Conservation (phyloP, 768 basidiomycete species). For the Suillus ampliporus region DNA sequence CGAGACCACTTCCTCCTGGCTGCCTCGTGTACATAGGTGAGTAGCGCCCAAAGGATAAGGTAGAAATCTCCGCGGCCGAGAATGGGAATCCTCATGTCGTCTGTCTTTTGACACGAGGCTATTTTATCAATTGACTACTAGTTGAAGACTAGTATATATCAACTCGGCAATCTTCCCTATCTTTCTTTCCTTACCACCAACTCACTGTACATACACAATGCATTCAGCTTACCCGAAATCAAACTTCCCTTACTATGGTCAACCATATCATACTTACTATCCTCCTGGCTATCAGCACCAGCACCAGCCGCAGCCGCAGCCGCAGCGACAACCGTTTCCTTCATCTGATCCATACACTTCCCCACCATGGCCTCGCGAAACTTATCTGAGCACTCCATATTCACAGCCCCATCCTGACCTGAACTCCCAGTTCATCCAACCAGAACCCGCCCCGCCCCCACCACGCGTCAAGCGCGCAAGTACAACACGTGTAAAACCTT, state of each 20-base stretch:
- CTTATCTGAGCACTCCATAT: constrained; percentile 36
- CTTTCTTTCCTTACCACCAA: constrained; percentile 5
- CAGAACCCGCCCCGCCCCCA: constrained; percentile 24
- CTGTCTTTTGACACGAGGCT: constrained; percentile 3
- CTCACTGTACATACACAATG: constrained; percentile 26
- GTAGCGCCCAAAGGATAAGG: neutral
- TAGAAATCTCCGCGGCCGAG: constrained; percentile 32
- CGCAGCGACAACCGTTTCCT: constrained; percentile 18
- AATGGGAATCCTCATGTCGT: constrained; percentile 33
- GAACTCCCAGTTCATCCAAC: constrained; percentile 31
- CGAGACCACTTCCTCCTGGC: too few relatives aligned
- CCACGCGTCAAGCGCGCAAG: constrained; percentile 43
- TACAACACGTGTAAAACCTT: constrained; percentile 28
- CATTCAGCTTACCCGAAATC: constrained; percentile 40
- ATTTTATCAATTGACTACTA: constrained; percentile 1
- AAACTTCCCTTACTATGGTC: constrained; percentile 52
- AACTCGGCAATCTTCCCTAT: constrained; percentile 6
- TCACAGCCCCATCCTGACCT: constrained; percentile 28
- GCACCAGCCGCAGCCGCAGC: constrained; percentile 23
- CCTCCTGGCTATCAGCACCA: constrained; percentile 36
- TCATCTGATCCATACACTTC: constrained; percentile 35
- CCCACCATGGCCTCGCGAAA: constrained; percentile 43
- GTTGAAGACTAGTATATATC: neutral
- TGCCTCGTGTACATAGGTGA: neutral
- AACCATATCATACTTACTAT: constrained; percentile 46